Evolutionary conservation across 1,284 basidiomycete genomes (phyloP).

Genomic region (Hemileia vastatrix): DNA sequence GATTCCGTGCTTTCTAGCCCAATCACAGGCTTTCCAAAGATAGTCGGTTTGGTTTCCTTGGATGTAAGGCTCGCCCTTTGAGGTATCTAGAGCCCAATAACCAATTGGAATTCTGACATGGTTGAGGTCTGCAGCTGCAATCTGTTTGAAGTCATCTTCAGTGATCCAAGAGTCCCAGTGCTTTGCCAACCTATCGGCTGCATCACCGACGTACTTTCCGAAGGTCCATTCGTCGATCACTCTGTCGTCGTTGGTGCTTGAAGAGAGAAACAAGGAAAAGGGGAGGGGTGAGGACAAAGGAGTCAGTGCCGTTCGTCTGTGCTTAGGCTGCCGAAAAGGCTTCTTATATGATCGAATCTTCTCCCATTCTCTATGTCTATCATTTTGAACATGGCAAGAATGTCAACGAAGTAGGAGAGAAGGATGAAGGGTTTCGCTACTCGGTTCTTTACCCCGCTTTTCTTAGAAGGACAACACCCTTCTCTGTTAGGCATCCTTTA

Average conservation of each 20-base stretch:
- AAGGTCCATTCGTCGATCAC: constrained; percentile 90
- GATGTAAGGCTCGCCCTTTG: constrained; percentile 69
- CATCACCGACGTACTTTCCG: constrained; percentile 54
- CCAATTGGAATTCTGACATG: constrained; percentile 80
- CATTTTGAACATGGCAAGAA: too few relatives aligned
- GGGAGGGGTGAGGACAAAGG: constrained; percentile 43
- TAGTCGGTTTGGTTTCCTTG: constrained; percentile 60
- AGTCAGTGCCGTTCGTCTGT: constrained; percentile 60
- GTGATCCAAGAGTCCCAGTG: constrained; percentile 79
- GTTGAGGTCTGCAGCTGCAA: constrained; percentile 65
- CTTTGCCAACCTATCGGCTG: constrained; percentile 48
- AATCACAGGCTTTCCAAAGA: constrained; percentile 56
- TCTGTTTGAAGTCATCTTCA: constrained; percentile 61
- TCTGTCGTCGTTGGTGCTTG: constrained; percentile 29
- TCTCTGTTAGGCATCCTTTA: too few relatives aligned
- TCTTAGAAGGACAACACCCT: too few relatives aligned
- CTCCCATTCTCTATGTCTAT: background rate
- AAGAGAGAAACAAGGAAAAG: background rate
- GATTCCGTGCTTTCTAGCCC: constrained; percentile 65
- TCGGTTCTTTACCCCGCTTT: too few relatives aligned
- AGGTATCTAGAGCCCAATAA: constrained; percentile 85
- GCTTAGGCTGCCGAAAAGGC: background rate
- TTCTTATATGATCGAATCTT: background rate
- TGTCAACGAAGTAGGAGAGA: too few relatives aligned
- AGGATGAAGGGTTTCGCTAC: too few relatives aligned